Base-by-base conservation (phyloP, 148 eudicot genomes). In the Fagopyrum esculentum region DNA sequence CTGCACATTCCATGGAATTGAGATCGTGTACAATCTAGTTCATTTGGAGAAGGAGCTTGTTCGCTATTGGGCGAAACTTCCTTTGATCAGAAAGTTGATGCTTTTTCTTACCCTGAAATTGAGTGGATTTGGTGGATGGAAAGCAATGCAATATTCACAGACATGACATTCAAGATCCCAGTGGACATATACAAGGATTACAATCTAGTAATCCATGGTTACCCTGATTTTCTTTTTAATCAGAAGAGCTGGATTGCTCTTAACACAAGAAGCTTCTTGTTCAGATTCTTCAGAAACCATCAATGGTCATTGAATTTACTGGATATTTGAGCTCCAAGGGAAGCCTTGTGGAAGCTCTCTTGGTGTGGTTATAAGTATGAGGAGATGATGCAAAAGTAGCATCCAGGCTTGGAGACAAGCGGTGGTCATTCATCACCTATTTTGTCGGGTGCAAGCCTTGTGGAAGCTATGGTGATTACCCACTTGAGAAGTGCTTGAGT, bases 61-160 rank as follows among this genome's bases (percentile, higher is more conserved):
- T 19, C 91, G 89, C 52, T 89, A 83, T 55, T 91, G 97, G 97
- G 85, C 97, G 4, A 91, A 91, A 40, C 72, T 89, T 61, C 97
- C 97, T 0, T 75, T 89, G 73, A 73, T 91, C 50, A 73, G 93
- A 72, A 82, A 80, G 56, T 44, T 89, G 44, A 93, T 93, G 96
- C 71, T 93, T 54, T 22, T 22, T 86, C 98, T 4, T 96, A 90
- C 75, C 98, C 97, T 0, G 97, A 91, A 66, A 80, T 82, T 17
- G 97, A 89, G 85, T 91, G 93, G 91, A 84, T 91, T 77, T 90
- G 92, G 92, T 92, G 97, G 97, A 78, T 92, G 81, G 97, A 92
- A 75, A 85, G 88, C 72, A 94, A 92, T 83, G 97, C 97, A 43
- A 30, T 87, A 74, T 89, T 91, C 71, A 92, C 97, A 0, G 97